Base-by-base conservation (phyloP, 129 eudicot species). In the Centella asiatica region DNA sequence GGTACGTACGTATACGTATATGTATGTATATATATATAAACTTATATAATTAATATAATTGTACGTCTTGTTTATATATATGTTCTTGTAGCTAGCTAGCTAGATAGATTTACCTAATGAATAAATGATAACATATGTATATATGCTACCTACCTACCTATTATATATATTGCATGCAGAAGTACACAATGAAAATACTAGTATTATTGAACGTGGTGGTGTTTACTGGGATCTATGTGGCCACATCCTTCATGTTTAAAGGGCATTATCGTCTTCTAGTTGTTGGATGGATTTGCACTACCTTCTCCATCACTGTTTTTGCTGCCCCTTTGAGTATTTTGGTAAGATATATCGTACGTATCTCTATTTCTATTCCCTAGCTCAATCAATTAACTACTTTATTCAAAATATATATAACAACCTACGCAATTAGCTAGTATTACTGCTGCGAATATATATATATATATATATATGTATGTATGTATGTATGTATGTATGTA, bases 251-350 rank as follows among this genome's bases (percentile, higher is more conserved):
- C 18, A 33, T 64, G 8, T 65, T 72, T 8, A 40, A 76, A 15
- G 86, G 69, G 20, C 29, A 6, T 0, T 14, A 31, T 11, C 74
- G 95, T 4, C 75, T 80, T 31, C 25, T 20, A 2, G 80, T 84
- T 1, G 94, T 87, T 13, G 99, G 99, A 14, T 92, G 99, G 99
- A 69, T 87, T 46, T 87, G 96, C 56, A 95, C 84, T 9, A 82
- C 78, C 9, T 25, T 87, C 47, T 82, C 99, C 5, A 76, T 84
- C 1, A 34, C 81, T 55, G 99, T 92, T 57, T 92, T 92, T 50
- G 99, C 90, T 1, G 94, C 99, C 12, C 99, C 99, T 71, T 69
- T 92, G 6, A 77, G 81, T 64, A 80, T 92, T 17, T 73, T 82
- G 80, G 99, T 92, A 68, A 71, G 70, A 33, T n/a, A n/a, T n/a